Percentiles rank a stretch among this genome's conserved stretches.
phyloP scores from a whole-genome alignment of 139 green algal genomes.

The Volvox reticuliferus region DNA sequence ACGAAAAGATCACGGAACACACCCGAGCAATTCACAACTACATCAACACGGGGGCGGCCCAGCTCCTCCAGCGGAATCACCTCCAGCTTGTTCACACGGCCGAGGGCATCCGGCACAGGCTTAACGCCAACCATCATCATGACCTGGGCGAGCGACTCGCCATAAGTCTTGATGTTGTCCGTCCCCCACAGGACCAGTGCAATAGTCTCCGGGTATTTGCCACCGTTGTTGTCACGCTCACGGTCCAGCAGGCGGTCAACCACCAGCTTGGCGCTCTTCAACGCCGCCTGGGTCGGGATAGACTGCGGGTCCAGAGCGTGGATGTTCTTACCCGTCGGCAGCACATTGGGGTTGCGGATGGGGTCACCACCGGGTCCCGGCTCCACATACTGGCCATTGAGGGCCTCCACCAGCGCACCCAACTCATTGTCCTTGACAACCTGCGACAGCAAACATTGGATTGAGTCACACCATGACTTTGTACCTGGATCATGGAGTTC shows the following conservation, averaged over 20 bases:
- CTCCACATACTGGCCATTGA: constrained; percentile 93
- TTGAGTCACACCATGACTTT: background rate
- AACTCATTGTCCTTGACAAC: constrained; percentile 99
- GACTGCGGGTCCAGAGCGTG: constrained; percentile 98
- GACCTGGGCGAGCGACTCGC: constrained; percentile 93
- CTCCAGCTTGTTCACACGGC: constrained; percentile 99
- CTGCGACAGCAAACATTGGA: constrained; percentile 54
- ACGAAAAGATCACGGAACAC: constrained; percentile 99
- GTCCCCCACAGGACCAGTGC: constrained; percentile 99
- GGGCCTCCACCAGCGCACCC: constrained; percentile 88
- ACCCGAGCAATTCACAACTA: constrained; percentile 99
- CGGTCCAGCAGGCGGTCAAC: constrained; percentile 96
- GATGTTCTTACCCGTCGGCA: constrained; percentile 99
- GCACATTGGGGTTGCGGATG: constrained; percentile 97
- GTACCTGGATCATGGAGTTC: too few species aligned
- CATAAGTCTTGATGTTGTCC: constrained; percentile 99
- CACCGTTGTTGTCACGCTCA: constrained; percentile 90
- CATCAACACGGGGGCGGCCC: constrained; percentile 94
- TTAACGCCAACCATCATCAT: constrained; percentile 82
- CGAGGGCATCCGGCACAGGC: constrained; percentile 95
- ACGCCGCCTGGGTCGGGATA: constrained; percentile 88
- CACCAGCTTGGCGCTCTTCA: constrained; percentile 89
- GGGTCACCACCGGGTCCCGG: constrained; percentile 98
- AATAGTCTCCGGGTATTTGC: constrained; percentile 97
- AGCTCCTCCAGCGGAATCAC: constrained; percentile 98